Evolutionary conservation across 148 eudicot species (phyloP).

Genomic region (Cornus kousa): DNA sequence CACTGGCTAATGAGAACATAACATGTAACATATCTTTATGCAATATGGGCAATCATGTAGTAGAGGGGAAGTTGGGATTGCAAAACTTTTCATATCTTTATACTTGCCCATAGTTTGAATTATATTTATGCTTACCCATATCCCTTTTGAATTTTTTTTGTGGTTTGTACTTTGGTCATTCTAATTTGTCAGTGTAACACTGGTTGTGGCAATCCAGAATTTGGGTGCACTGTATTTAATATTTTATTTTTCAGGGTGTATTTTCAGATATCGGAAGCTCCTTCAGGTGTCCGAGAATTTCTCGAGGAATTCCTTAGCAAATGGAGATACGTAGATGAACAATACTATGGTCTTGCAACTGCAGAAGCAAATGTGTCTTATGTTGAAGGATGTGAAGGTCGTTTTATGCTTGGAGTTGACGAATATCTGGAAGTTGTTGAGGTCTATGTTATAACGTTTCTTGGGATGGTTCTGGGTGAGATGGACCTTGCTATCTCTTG

Average conservation of each 20-base stretch:
- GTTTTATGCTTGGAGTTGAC: slow-evolving; percentile 40
- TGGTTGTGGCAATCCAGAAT: not conserved
- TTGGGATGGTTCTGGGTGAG: slow-evolving; percentile 39
- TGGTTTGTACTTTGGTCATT: not conserved
- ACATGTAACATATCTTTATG: too few species aligned
- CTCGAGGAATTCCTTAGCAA: slow-evolving; percentile 74
- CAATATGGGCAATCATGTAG: too few species aligned
- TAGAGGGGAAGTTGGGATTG: too few species aligned
- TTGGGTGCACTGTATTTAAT: not conserved
- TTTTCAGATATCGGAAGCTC: slow-evolving; percentile 59
- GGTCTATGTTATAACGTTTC: slow-evolving; percentile 64
- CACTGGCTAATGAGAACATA: too few species aligned
- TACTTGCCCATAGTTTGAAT: too few species aligned
- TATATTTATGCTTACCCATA: not conserved
- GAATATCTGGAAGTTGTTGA: slow-evolving; percentile 78
- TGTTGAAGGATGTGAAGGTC: slow-evolving; percentile 18
- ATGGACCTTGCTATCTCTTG: slow-evolving; percentile 60
- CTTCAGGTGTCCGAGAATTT: slow-evolving; percentile 42
- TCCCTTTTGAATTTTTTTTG: not conserved
- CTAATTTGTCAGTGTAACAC: not conserved
- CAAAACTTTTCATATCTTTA: too few species aligned
- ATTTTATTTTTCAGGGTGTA: slow-evolving; percentile 54
- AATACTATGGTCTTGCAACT: slow-evolving; percentile 27
- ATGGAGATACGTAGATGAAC: slow-evolving; percentile 56
- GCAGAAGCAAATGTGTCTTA: slow-evolving; percentile 15